Conservation (phyloP, 495 filamentous ascomycete species). For the Penicillium parvum region DNA sequence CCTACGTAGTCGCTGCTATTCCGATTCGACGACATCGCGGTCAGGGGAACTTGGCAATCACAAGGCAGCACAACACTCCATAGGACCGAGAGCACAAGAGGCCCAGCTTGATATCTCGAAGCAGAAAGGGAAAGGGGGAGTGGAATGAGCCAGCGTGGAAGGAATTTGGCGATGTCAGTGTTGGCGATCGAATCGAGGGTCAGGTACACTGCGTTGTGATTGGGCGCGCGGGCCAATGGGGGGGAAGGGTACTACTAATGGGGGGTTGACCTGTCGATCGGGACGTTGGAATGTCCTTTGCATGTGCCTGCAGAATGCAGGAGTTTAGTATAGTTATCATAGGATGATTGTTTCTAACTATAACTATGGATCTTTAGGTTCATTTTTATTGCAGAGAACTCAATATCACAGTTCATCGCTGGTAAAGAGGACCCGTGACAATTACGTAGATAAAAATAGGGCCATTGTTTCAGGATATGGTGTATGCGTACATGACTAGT, state of each 20-base stretch:
- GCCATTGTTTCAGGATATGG: background rate
- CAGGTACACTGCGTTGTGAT: conserved; percentile 23
- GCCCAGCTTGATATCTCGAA: conserved; percentile 9
- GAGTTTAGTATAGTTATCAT: conserved; percentile 2
- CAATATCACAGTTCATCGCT: too few relatives aligned
- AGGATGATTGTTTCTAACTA: too few relatives aligned
- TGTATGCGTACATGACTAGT: too few relatives aligned
- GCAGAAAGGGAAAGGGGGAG: conserved; percentile 7
- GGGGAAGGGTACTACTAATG: conserved; percentile 10
- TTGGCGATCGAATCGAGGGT: conserved; percentile 18
- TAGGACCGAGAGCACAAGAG: conserved; percentile 12
- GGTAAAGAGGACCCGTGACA: too few relatives aligned
- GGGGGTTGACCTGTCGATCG: conserved; percentile 22
- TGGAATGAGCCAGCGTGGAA: conserved; percentile 20
- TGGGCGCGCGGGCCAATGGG: conserved; percentile 7
- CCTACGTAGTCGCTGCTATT: conserved; percentile 48
- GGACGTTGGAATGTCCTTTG: conserved; percentile 15
- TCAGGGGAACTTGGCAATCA: conserved; percentile 8
- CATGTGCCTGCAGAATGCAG: conserved; percentile 7
- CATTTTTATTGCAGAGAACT: too few relatives aligned
- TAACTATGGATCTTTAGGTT: too few relatives aligned
- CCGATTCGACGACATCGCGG: conserved; percentile 35
- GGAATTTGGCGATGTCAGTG: conserved; percentile 21
- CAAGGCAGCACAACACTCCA: conserved; percentile 21
- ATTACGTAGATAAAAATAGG: conserved; percentile 1